These are phyloP conservation scores for Calvatia gigantea DNA, from an alignment of 768 basidiomycete species.

Conservation along the genomic window DNA sequence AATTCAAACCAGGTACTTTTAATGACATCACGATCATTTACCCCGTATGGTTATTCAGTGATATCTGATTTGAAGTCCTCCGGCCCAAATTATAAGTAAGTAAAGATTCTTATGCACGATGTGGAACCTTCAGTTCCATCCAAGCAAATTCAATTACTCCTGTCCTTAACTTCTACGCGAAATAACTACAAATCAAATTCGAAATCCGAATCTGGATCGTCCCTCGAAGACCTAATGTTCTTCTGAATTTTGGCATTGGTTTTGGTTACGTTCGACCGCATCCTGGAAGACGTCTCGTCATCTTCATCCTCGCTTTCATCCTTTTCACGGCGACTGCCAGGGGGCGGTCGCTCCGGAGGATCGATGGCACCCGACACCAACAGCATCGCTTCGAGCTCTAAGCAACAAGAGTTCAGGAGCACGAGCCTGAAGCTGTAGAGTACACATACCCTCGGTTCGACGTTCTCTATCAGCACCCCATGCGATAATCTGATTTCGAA, in stretches of 20 bases:
- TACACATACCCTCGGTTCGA: conserved; percentile 63
- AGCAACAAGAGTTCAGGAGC: neutral
- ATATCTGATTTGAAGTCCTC: neutral
- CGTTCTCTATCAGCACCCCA: conserved; percentile 83
- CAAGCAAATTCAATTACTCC: too few species aligned
- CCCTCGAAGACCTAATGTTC: conserved; percentile 48
- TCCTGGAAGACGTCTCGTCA: conserved; percentile 47
- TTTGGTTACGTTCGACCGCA: conserved; percentile 56
- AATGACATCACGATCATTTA: neutral
- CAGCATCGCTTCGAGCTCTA: conserved; percentile 71
- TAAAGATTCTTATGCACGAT: neutral
- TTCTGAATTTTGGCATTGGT: conserved; percentile 48
- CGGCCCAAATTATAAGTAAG: neutral
- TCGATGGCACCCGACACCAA: conserved; percentile 65
- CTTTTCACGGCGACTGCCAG: conserved; percentile 30
- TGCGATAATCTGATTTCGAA: conserved; percentile 78
- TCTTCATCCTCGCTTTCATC: conserved; percentile 44
- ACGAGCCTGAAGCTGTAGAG: neutral
- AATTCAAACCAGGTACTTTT: neutral
- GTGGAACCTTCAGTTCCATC: too few species aligned
- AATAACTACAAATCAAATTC: conserved; percentile 70
- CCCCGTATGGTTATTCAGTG: neutral
- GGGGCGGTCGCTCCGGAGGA: conserved; percentile 43
- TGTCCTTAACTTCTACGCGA: too few species aligned
- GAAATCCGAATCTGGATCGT: conserved; percentile 75